Evolutionary conservation across 1,139 yeast genomes (phyloP), one percentile per base, ranked within the genome.

Genomic region (Candida labiduridarum): DNA sequence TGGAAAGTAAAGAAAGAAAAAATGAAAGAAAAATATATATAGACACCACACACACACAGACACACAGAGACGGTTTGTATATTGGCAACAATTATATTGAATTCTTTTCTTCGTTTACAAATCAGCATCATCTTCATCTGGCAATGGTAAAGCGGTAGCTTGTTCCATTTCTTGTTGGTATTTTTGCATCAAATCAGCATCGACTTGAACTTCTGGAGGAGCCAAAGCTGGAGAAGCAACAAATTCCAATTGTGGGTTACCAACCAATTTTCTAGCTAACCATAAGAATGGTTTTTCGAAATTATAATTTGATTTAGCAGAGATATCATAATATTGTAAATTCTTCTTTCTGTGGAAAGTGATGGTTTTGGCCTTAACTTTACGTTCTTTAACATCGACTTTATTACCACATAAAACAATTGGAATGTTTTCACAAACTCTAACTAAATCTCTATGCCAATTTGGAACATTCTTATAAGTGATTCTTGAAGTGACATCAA

Each of bases 321-420:
- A 92, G 71, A 95, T 95, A 76, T 95, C 99, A 80, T 95, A 95
- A 80, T 95, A 95, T 80, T 95, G 99, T 75, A 95, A 85, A 82
- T 95, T 94, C 87, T 95, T 95, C 96, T 95, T 95, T 85, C 98
- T 89, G 89, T 94, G 99, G 97, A 95, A 95, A 65, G 99, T 95
- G 80, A 94, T 94, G 71, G 97, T 90, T 85, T 94, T 94, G 66
- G 99, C 99, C 85, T 95, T 95, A 70, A 95, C 99, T 81, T 95
- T 95, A 79, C 99, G 89, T 82, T 95, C 99, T 84, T 95, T 90
- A 64, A 95, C 99, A 74, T 95, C 99, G 66, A 94, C 99, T 82
- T 95, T 95, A 87, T 95, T 95, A 79, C 99, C 99, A 81, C 97
- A 90, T 63, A 95, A 83, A 53, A 95, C 99, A 67, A 95, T 95